Conservation (phyloP, 2,329 filamentous ascomycete genomes). For the Beauveria caledonica region DNA sequence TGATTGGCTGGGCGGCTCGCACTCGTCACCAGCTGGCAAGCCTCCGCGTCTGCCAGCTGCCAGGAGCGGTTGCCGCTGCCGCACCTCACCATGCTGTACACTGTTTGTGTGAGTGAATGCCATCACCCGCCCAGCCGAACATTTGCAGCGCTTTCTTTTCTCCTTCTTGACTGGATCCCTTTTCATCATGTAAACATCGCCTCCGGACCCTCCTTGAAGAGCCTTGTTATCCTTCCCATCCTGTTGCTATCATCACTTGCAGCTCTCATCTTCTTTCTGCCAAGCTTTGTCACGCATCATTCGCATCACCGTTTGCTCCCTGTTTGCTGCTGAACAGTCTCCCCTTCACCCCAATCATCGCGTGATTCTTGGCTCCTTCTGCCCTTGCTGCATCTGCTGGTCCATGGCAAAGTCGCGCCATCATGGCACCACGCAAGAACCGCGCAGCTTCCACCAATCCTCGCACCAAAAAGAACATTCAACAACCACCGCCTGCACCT, state of each 20-base stretch:
- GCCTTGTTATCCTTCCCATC: not conserved
- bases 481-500: not conserved
- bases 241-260: not conserved
- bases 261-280: not conserved
- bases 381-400: not conserved
- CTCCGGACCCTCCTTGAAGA: not conserved
- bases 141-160: not conserved
- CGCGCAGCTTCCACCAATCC: not conserved
- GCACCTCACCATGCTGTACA: slow-evolving; percentile 1
- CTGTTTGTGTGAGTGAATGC: slow-evolving; percentile 7
- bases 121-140: slow-evolving; percentile 5
- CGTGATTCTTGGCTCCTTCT: not conserved
- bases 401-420: not conserved
- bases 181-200: not conserved
- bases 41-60: slow-evolving; percentile 6
- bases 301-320: slow-evolving; percentile 4
- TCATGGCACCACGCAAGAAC: slow-evolving; percentile 9
- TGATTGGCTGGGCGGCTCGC: slow-evolving; percentile 1
- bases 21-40: slow-evolving; percentile 7
- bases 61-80: slow-evolving; percentile 2
- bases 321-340: not conserved
- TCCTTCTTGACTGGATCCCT: not conserved
- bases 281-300: not conserved
- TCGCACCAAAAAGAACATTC: not conserved
- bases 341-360: not conserved